Evolutionary conservation across 2,329 filamentous ascomycete species (phyloP).

Genomic region (Verticillium longisporum): DNA sequence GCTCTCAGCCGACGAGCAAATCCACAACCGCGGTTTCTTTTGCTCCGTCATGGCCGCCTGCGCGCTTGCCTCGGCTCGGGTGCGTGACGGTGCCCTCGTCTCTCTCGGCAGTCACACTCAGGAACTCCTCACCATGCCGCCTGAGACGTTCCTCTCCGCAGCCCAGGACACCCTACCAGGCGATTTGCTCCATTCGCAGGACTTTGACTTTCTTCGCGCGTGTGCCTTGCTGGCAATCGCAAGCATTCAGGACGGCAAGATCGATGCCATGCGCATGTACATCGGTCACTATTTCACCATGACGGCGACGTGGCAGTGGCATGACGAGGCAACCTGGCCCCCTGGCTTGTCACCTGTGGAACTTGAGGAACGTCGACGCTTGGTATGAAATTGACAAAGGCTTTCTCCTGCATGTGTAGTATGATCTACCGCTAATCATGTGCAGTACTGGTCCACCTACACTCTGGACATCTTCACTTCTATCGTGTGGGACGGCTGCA

Average conservation of each 20-base stretch:
- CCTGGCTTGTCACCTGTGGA: conserved; percentile 34
- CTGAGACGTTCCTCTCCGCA: conserved; percentile 36
- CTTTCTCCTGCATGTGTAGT: not conserved
- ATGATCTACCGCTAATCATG: not conserved
- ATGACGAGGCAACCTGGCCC: conserved; percentile 47
- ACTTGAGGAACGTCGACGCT: conserved; percentile 35
- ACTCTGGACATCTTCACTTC: conserved; percentile 45
- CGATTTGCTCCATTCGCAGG: conserved; percentile 20
- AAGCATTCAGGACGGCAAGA: conserved; percentile 42
- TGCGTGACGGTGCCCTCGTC: conserved; percentile 36
- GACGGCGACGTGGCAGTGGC: conserved; percentile 36
- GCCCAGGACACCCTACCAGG: conserved; percentile 30
- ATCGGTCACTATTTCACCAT: conserved; percentile 43
- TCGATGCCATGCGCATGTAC: conserved; percentile 40
- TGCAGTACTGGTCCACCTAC: conserved; percentile 48
- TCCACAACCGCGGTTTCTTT: conserved; percentile 33
- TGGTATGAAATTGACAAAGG: conserved; percentile 24
- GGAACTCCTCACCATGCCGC: conserved; percentile 24
- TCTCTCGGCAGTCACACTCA: not conserved
- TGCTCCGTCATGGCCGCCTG: conserved; percentile 43
- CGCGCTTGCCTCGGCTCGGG: conserved; percentile 37
- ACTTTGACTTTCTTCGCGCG: conserved; percentile 33
- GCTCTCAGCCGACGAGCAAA: conserved; percentile 31
- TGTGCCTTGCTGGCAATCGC: conserved; percentile 40
- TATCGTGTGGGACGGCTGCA: conserved; percentile 35